Percentiles rank a stretch among this genome's conserved stretches.
These are phyloP conservation scores for Bremia lactucae DNA, from an alignment of 352 stramenopile genomes.

Conservation along the genomic window DNA sequence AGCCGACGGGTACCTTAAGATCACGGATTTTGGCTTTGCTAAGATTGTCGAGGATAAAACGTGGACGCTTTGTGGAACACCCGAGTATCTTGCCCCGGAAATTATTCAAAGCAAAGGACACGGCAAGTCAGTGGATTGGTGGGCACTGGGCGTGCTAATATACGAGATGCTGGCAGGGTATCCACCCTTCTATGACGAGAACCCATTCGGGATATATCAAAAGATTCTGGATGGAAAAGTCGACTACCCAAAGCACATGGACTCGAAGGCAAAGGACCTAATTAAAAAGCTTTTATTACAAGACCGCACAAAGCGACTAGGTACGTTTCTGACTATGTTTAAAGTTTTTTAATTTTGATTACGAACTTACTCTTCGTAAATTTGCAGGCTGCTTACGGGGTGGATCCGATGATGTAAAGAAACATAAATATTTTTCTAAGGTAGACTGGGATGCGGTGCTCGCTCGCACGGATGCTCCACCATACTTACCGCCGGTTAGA, in stretches of 20 bases:
- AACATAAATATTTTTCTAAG: conserved; percentile 88
- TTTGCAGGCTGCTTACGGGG: conserved; percentile 81
- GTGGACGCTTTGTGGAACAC: conserved; percentile 89
- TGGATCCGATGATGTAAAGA: conserved; percentile 84
- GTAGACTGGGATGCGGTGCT: conserved; percentile 82
- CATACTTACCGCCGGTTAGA: conserved; percentile 78
- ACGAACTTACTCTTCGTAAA: too few species aligned
- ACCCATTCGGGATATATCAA: conserved; percentile 90
- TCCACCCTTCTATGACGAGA: conserved; percentile 88
- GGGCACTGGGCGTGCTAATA: conserved; percentile 85
- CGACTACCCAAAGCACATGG: conserved; percentile 85
- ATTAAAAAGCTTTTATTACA: conserved; percentile 88
- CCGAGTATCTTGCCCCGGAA: conserved; percentile 89
- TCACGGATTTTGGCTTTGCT: conserved; percentile 90
- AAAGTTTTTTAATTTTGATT: background rate
- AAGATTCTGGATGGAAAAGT: conserved; percentile 89
- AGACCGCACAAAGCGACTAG: conserved; percentile 83
- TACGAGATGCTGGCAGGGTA: conserved; percentile 89
- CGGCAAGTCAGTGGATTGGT: conserved; percentile 88
- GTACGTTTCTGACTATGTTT: conserved; percentile 24
- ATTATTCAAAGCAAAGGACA: conserved; percentile 89
- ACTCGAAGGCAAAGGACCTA: conserved; percentile 83
- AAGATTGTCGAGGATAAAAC: conserved; percentile 87
- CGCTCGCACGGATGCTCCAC: conserved; percentile 52
- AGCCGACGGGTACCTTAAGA: conserved; percentile 83